These are phyloP conservation scores for Platanus orientalis DNA, from an alignment of 164 flowering plant genomes.

Conservation along the genomic window DNA sequence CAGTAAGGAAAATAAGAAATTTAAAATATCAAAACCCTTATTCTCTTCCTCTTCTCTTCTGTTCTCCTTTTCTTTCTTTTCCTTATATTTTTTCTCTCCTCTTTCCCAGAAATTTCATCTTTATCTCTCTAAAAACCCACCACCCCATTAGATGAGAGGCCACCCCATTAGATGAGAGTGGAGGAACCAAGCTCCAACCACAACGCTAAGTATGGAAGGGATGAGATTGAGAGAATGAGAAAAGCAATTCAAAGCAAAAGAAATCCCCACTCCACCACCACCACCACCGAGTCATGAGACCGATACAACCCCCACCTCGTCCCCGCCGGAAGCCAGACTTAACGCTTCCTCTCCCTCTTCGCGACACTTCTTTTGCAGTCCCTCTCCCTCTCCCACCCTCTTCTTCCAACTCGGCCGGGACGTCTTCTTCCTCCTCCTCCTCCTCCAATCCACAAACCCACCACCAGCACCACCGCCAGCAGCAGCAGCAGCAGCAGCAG, in stretches of 20 bases:
- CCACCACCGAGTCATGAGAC: slow-evolving; percentile 26
- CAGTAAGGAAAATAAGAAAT: no score
- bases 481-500: slow-evolving; percentile 82
- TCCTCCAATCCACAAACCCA: slow-evolving; percentile 15
- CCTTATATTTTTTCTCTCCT: no score
- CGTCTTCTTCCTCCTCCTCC: slow-evolving; percentile 14
- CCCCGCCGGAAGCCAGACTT: slow-evolving; percentile 55
- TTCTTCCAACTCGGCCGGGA: slow-evolving; percentile 6
- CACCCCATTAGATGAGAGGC: no score
- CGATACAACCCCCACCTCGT: slow-evolving; percentile 36
- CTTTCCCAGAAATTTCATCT: no score
- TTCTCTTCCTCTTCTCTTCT: no score
- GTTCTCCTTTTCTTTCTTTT: no score
- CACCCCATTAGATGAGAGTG: no score
- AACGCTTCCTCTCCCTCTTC: slow-evolving; percentile 68
- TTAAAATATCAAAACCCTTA: no score
- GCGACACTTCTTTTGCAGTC: slow-evolving; percentile 58
- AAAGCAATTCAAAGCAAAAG: not conserved
- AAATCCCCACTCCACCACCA: not conserved
- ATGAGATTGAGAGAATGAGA: not conserved
- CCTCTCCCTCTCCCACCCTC: slow-evolving; percentile 71
- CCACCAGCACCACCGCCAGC: slow-evolving; percentile 16
- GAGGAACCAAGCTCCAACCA: no score
- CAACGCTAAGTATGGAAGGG: no score
- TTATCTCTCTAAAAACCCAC: no score